Evolutionary conservation across 768 basidiomycete species (phyloP), one percentile per base, ranked within the genome.

Genomic region (Boletus eberwhitei): DNA sequence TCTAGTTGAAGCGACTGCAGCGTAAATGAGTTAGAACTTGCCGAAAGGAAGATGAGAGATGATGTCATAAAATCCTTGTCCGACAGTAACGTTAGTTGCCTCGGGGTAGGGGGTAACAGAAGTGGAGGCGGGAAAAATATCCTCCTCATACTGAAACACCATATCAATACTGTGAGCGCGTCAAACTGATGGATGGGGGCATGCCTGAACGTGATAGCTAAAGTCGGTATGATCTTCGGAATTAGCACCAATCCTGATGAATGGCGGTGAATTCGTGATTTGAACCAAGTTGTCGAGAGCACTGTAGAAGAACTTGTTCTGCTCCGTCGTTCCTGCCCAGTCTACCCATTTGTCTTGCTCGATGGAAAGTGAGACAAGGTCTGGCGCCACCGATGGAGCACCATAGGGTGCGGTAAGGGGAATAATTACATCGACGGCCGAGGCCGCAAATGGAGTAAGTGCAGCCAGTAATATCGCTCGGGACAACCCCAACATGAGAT

Each of bases 281-380:
- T 67, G 59, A 24, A 73, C 79, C 52, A 86, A 64, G 66, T 86
- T 86, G 49, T 79, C 71, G 47, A 88, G 73, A 4, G 79, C 77
- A 53, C 83, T 86, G 71, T 75, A 76, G 57, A 84, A 80, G 68
- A 87, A 88, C 17, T 76, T 53, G 61, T 88, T 87, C 34, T 72
- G 73, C 3, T 75, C 68, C 7, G 60, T 54, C 11, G 74, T 75
- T 14, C 87, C 86, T 12, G 71, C 71, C 86, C 87, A 89, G 56
- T 87, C 86, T 11, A 75, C 72, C 85, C 85, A 88, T 32, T 82
- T 74, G 59, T 88, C 86, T 66, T 85, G 81, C 61, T 87, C 87
- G 50, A 88, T 79, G 31, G 86, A 88, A 59, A 87, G 79, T 0
- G 83, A 85, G 26, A 87, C 59, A 13, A 86, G 69, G 12, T 79